Conservation (phyloP, 257 asterid genomes). For the Gentiana macrophylla region DNA sequence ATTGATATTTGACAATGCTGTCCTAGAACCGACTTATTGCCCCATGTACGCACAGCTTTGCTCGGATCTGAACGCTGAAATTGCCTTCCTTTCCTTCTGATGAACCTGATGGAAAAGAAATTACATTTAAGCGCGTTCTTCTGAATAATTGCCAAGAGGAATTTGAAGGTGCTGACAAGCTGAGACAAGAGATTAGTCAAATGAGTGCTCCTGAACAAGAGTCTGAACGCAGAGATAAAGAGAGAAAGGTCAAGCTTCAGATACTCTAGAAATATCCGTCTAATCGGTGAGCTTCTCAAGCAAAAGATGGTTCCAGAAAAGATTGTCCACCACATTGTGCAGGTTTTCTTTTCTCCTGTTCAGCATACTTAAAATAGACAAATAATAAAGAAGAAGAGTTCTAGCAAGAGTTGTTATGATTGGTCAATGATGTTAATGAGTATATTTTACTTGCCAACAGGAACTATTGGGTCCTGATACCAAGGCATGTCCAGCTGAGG, state of each 20-base stretch:
- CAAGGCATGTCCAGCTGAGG: conserved; percentile 78
- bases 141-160: conserved; percentile 85
- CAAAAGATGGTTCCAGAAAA: conserved; percentile 96
- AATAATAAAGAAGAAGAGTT: too few relatives aligned
- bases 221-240: conserved; percentile 77
- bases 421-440: not conserved
- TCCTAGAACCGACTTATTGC: conserved; percentile 91
- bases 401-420: too few relatives aligned
- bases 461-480: conserved; percentile 64
- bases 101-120: conserved; percentile 85
- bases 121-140: conserved; percentile 76
- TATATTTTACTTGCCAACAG: conserved; percentile 21
- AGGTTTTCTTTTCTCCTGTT: conserved; percentile 25
- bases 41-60: conserved; percentile 91
- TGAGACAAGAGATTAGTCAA: conserved; percentile 80
- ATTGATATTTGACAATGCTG: conserved; percentile 95
- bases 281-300: conserved; percentile 95
- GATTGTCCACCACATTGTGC: conserved; percentile 96
- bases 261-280: conserved; percentile 90
- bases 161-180: conserved; percentile 76
- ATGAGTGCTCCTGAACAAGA: conserved; percentile 89
- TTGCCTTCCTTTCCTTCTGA: conserved; percentile 92
- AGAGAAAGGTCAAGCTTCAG: conserved; percentile 69
- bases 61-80: conserved; percentile 72
- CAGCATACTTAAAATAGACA: too few relatives aligned